These are phyloP conservation scores for Gloeopeniophorella convolvens DNA, from an alignment of 768 basidiomycete species.

Conservation along the genomic window DNA sequence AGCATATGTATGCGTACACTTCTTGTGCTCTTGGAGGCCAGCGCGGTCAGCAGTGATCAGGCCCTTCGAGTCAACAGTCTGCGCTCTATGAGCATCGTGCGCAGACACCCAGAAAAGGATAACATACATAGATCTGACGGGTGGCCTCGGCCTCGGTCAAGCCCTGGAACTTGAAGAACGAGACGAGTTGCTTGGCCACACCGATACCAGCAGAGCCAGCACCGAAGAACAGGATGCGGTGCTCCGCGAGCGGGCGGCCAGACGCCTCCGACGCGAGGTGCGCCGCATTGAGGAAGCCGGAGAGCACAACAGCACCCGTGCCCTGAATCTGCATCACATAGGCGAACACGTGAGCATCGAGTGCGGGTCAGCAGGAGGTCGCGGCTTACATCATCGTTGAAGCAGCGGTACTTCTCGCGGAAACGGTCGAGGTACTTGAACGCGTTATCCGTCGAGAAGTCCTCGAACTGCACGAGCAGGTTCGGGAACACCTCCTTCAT, in stretches of 20 bases:
- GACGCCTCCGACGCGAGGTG: slow-evolving; percentile 65
- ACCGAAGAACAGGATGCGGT: slow-evolving; percentile 89
- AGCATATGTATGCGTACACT: slow-evolving; percentile 40
- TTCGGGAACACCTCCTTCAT: slow-evolving; percentile 72
- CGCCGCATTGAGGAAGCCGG: slow-evolving; percentile 88
- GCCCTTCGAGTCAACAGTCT: slow-evolving; percentile 72
- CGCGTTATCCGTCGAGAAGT: slow-evolving; percentile 89
- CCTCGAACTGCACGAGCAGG: slow-evolving; percentile 84
- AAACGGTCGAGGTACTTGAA: slow-evolving; percentile 78
- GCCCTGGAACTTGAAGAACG: slow-evolving; percentile 82
- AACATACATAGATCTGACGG: slow-evolving; percentile 59
- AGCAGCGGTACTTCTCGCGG: slow-evolving; percentile 67
- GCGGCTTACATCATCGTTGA: slow-evolving; percentile 83
- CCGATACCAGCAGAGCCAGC: slow-evolving; percentile 91
- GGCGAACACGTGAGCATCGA: neutral
- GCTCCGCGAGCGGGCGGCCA: slow-evolving; percentile 57
- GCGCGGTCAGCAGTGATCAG: slow-evolving; percentile 73
- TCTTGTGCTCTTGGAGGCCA: slow-evolving; percentile 73
- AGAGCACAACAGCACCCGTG: slow-evolving; percentile 87
- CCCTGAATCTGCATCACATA: slow-evolving; percentile 26
- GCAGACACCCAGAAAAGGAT: neutral
- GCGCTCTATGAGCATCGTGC: neutral
- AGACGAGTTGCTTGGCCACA: slow-evolving; percentile 81
- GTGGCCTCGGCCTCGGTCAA: slow-evolving; percentile 72
- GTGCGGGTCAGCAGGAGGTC: too few species aligned